A percentile compares a stretch with the other conserved stretches of the same genome.
phyloP scores from a whole-genome alignment of 2,329 filamentous ascomycete genomes.

The Trichophyton rubrum region DNA sequence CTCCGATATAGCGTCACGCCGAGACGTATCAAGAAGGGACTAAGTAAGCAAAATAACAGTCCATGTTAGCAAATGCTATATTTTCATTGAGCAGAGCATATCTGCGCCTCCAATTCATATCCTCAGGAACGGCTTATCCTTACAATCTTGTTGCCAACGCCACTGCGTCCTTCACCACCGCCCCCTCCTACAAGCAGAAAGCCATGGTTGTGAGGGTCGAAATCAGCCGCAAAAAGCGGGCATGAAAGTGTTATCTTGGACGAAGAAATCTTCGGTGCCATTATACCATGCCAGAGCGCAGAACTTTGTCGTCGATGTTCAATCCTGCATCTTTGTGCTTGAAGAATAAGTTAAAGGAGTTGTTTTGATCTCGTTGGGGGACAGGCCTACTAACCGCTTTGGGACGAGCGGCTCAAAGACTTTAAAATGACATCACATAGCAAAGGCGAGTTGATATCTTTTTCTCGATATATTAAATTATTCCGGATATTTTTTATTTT shows the following conservation, averaged over 20 bases:
- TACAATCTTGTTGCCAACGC: conserved; percentile 79
- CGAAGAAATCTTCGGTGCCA: conserved; percentile 30
- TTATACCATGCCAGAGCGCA: conserved; percentile 12
- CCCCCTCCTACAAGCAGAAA: conserved; percentile 75
- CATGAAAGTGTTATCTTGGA: conserved; percentile 62
- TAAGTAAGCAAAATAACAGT: conserved; percentile 21
- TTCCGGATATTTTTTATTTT: background rate
- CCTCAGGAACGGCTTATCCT: conserved; percentile 21
- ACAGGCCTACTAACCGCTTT: background rate
- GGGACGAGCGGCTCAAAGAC: background rate
- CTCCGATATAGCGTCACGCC: conserved; percentile 50
- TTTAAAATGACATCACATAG: background rate
- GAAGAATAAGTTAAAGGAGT: background rate
- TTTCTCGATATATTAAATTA: background rate
- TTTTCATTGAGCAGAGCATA: background rate
- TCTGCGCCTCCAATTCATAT: conserved; percentile 3
- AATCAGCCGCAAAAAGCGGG: conserved; percentile 77
- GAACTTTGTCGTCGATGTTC: background rate
- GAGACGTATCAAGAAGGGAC: conserved; percentile 60
- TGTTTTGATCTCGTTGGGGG: background rate
- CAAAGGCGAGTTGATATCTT: background rate
- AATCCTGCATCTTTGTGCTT: background rate
- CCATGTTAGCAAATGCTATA: background rate
- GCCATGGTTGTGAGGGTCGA: conserved; percentile 65
- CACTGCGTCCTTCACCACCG: conserved; percentile 67